Percentiles rank a stretch among this genome's conserved stretches.
phyloP scores from a whole-genome alignment of 441 rosid genomes.

The Bocquillonia castaneifolia region DNA sequence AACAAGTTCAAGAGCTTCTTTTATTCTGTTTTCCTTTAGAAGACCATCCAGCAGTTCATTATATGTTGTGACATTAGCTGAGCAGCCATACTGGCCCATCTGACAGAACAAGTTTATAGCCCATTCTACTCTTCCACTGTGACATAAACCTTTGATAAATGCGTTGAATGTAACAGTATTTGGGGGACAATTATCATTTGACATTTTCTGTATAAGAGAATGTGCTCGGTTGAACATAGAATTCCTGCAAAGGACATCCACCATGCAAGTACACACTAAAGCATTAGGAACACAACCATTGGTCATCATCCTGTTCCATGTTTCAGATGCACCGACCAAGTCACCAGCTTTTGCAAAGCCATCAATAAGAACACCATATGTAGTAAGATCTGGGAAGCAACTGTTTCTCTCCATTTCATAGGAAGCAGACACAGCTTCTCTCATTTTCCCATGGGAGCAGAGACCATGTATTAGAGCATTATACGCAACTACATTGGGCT shows the following conservation, averaged over 20 bases:
- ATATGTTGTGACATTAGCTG: conserved; percentile 58
- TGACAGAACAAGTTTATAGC: conserved; percentile 45
- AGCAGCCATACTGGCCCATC: conserved; percentile 51
- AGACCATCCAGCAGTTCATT: conserved; percentile 67
- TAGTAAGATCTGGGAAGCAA: conserved; percentile 46
- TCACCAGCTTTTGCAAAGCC: conserved; percentile 68
- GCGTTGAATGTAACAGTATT: conserved; percentile 57
- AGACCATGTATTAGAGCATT: conserved; percentile 66
- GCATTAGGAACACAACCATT: conserved; percentile 63
- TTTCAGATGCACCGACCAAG: conserved; percentile 54
- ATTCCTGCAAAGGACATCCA: conserved; percentile 62
- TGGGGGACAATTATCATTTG: conserved; percentile 52
- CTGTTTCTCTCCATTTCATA: conserved; percentile 54
- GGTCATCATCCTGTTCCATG: conserved; percentile 77
- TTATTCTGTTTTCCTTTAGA: conserved; percentile 37
- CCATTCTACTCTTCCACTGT: conserved; percentile 54
- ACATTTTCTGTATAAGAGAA: conserved; percentile 57
- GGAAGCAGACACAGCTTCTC: conserved; percentile 47
- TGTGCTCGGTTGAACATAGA: conserved; percentile 58
- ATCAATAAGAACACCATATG: conserved; percentile 62
- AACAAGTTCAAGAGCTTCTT: conserved; percentile 45
- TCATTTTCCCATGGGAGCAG: conserved; percentile 45
- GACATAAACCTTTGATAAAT: conserved; percentile 66
- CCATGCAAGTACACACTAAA: conserved; percentile 78
- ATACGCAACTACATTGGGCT: conserved; percentile 59